These are phyloP conservation scores for Trichoderma aggressivum DNA, from an alignment of 2,329 filamentous ascomycete genomes.

Conservation along the genomic window DNA sequence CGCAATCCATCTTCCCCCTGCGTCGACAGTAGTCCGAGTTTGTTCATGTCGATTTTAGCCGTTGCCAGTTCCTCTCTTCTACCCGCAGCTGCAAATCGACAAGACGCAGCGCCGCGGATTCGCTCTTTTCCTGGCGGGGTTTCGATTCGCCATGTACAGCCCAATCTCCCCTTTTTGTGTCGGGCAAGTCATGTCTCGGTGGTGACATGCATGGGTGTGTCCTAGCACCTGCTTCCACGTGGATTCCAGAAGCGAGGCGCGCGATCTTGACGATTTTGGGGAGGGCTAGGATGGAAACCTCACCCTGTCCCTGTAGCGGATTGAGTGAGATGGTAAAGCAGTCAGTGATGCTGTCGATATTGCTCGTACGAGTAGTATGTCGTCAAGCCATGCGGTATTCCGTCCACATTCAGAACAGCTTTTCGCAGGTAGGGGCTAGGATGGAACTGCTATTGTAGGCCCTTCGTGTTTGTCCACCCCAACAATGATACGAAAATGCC, in stretches of 20 bases:
- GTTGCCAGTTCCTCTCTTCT: neutral
- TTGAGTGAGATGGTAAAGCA: neutral
- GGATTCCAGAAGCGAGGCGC: slow-evolving; percentile 17
- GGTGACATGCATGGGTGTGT: slow-evolving; percentile 8
- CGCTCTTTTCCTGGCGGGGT: neutral
- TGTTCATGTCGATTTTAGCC: neutral
- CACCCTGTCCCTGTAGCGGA: neutral
- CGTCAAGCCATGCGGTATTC: neutral
- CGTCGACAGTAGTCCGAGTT: neutral
- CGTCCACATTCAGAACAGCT: neutral
- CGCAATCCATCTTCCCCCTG: neutral
- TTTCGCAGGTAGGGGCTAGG: too few species aligned
- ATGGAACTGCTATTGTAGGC: neutral
- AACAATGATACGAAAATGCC: neutral
- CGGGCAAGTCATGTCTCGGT: slow-evolving; percentile 5
- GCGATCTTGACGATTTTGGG: slow-evolving; percentile 13
- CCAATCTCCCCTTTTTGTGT: slow-evolving; percentile 1
- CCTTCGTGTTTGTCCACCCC: neutral
- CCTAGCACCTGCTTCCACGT: slow-evolving; percentile 14
- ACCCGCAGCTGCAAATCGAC: neutral
- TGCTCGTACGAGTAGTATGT: neutral
- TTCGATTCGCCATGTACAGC: neutral
- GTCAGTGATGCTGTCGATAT: neutral
- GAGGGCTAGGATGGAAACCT: neutral
- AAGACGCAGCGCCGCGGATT: neutral